Base-by-base conservation (phyloP, 371 early-diverging fungal species). In the Syncephalis fuscata region DNA sequence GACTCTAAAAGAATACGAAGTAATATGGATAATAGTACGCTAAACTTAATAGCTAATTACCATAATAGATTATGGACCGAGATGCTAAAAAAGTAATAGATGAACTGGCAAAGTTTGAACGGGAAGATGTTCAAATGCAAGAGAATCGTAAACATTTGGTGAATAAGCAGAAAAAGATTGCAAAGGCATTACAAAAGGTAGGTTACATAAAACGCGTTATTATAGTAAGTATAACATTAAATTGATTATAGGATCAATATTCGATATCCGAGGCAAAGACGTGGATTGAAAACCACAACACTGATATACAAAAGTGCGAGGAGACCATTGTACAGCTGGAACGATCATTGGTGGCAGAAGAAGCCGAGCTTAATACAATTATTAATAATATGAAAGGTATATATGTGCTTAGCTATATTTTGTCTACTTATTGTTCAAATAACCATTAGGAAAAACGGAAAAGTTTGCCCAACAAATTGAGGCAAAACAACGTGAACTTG, bases 131-230 rank as follows among this genome's bases (percentile, higher is more conserved):
- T 15, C 67, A 82, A 53, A 53, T 81, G 32, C 72, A 75, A 45
- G 90, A 88, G 54, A 76, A 78, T 39, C 78, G 73, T 54, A 80
- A 88, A 45, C 84, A 90, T 62, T 57, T 88, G 55, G 66, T 64
- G 27, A 70, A 58, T 38, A 85, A 82, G 53, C 69, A 76, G 46
- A 85, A 84, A 51, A 88, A 85, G 55, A 44, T 69, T 3, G 61
- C 61, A 39, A 73, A 74, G 44, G 53, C 73, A 0, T 54, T 81
- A n/a, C 65, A 80, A 51, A 60, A 69, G 37, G 82, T 74, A 68
- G 36, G 49, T 37, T 9, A 10, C 38, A 10, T 9, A 37, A 9
- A 10, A n/a, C 38, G n/a, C 38, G 38, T 37, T n/a, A 37, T 10
- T 10, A n/a, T 10, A 37, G 38, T n/a, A n/a, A 37, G 9, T 9